A percentile compares a stretch with the other conserved stretches of the same genome.
Conservation (phyloP, 306 rosid species). For the Castanospermum australe region DNA sequence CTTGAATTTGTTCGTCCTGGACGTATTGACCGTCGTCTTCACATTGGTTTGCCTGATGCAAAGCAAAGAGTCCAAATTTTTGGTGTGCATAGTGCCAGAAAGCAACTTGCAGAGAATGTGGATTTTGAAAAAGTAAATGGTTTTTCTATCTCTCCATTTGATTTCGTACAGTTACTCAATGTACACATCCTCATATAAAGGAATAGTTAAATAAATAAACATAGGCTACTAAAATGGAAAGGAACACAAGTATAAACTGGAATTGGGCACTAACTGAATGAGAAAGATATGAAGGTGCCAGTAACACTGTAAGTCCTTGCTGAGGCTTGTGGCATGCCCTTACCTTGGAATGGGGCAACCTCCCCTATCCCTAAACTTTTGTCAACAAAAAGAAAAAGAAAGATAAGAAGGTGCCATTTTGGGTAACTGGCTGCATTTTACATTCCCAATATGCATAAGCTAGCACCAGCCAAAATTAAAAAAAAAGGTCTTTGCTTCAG, state of each 20-base stretch:
- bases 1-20: slow-evolving; percentile 87
- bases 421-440: background rate
- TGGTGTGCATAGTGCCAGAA: slow-evolving; percentile 84
- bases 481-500: too few relatives aligned
- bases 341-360: too few relatives aligned
- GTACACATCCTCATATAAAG: background rate
- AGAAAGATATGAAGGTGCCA: too few relatives aligned
- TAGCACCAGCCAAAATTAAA: background rate
- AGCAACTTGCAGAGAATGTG: slow-evolving; percentile 78
- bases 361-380: too few relatives aligned
- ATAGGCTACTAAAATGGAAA: too few relatives aligned
- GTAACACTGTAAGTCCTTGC: too few relatives aligned
- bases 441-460: background rate
- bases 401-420: background rate
- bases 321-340: too few relatives aligned
- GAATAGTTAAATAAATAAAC: background rate
- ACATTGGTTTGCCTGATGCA: slow-evolving; percentile 92
- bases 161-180: slow-evolving; percentile 13
- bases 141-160: slow-evolving; percentile 25
- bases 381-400: too few relatives aligned
- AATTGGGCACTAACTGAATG: background rate
- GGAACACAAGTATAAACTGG: too few relatives aligned
- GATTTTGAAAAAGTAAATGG: slow-evolving; percentile 66
- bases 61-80: slow-evolving; percentile 86
- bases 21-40: slow-evolving; percentile 92